These are phyloP conservation scores for Capsella rubella DNA, from an alignment of 441 rosid species.

Conservation along the genomic window DNA sequence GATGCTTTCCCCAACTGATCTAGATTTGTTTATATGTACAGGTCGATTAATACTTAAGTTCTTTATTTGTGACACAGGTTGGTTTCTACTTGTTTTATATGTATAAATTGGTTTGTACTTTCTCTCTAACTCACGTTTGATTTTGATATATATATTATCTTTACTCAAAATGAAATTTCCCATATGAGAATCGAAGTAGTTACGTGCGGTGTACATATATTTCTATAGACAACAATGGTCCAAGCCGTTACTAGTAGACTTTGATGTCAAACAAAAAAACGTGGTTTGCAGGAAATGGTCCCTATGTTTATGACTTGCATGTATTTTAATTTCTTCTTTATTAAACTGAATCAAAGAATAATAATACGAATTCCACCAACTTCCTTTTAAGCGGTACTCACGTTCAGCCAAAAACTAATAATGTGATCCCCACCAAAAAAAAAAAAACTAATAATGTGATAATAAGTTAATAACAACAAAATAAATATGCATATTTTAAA, in stretches of 20 bases:
- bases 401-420: conserved; percentile 15
- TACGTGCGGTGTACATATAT: not conserved
- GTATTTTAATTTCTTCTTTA: not conserved
- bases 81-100: too few species aligned
- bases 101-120: too few species aligned
- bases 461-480: too few species aligned
- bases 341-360: not conserved
- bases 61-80: too few species aligned
- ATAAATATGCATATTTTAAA: too few species aligned
- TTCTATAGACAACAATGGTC: not conserved
- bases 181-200: not conserved
- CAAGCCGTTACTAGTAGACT: not conserved
- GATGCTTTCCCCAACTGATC: too few species aligned
- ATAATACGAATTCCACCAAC: not conserved
- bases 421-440: not conserved
- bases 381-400: conserved; percentile 34
- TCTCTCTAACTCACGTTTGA: too few species aligned
- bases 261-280: not conserved
- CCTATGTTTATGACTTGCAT: conserved; percentile 36
- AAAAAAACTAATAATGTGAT: not conserved
- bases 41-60: too few species aligned
- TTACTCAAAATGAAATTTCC: too few species aligned
- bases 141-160: too few species aligned
- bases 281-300: not conserved
- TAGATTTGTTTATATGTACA: too few species aligned